Conservation (phyloP, 2,329 filamentous ascomycete species). For the Aaosphaeria arxii region DNA sequence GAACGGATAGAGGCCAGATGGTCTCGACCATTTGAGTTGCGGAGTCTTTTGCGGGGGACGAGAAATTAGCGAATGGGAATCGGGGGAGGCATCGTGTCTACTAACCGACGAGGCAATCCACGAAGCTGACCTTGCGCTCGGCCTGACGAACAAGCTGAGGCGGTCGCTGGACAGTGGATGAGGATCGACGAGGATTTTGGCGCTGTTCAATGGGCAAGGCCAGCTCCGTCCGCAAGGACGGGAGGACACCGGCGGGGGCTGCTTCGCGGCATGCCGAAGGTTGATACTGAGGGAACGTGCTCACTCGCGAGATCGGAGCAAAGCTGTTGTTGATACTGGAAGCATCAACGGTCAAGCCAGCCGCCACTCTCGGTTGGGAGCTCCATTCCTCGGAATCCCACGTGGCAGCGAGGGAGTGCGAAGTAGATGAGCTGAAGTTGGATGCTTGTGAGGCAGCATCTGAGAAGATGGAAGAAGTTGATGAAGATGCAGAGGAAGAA, state of each 20-base stretch:
- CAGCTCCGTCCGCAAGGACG: conserved; percentile 29
- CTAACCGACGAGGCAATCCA: conserved; percentile 98
- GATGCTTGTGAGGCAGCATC: conserved; percentile 65
- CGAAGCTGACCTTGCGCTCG: conserved; percentile 91
- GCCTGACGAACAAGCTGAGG: conserved; percentile 79
- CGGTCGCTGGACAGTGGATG: conserved; percentile 55
- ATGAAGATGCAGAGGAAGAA: conserved; percentile 73
- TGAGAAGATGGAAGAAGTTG: conserved; percentile 76
- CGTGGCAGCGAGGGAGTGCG: conserved; percentile 55
- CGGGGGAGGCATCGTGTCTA: conserved; percentile 33
- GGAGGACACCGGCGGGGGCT: conserved; percentile 24
- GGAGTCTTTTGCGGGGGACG: conserved; percentile 65
- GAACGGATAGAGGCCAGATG: conserved; percentile 91
- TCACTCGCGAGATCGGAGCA: conserved; percentile 33
- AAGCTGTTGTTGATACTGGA: conserved; percentile 16
- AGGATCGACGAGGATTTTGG: conserved; percentile 59
- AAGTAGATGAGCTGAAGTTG: conserved; percentile 61
- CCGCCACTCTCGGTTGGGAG: conserved; percentile 18
- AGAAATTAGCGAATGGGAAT: conserved; percentile 24
- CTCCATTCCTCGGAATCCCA: conserved; percentile 41
- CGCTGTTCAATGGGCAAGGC: conserved; percentile 60
- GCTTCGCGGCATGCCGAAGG: conserved; percentile 37
- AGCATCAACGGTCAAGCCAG: conserved; percentile 19
- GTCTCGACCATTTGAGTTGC: conserved; percentile 95
- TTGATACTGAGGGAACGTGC: conserved; percentile 36